Base-by-base conservation (phyloP, 2,329 filamentous ascomycete genomes). In the Sordariomycetes sp. region DNA sequence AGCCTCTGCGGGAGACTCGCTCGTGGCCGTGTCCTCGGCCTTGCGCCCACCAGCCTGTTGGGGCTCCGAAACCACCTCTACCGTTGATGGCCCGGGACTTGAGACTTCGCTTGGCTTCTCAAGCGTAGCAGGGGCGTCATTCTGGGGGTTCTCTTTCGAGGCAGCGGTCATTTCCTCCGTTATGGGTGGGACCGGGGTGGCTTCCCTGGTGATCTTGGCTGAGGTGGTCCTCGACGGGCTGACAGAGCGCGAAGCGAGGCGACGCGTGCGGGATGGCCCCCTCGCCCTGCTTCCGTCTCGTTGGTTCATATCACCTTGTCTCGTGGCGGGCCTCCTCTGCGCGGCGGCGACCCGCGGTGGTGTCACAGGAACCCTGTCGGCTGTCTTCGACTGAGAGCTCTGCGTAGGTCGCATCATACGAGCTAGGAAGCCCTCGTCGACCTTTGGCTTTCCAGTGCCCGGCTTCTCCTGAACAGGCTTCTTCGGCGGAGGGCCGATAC, bases 351-450 rank as follows among this genome's bases (percentile, higher is more conserved):
- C 79, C 59, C 74, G 72, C 0, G 80, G 79, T 2, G 80, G 79
- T 0, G 79, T 80, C 0, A 71, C 62, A 1, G 76, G 71, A 1
- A 68, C 68, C 71, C 88, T 90, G 5, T 89, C 86, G 2, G 81
- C 74, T 0, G 80, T 79, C 72, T 89, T 90, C 62, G 78, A 85
- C 10, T 85, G 79, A 5, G 85, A 89, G 53, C 82, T 76, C 52
- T 86, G 81, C 0, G 88, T 92, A 2, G 88, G 88, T 48, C 88
- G 78, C 83, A 87, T 91, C 88, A 92, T 90, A 57, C 88, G 82
- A n/a, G 87, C 87, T 28, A 92, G 73, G 71, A 92, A 92, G 16
- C 83, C 72, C 62, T 89, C 85, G 62, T 89, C 86, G 1, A 87
- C 76, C 20, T 80, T 79, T 53, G 75, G 76, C 60, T 77, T 75